Evolutionary conservation across 768 basidiomycete genomes (phyloP).

Genomic region (Psilocybe cubensis): DNA sequence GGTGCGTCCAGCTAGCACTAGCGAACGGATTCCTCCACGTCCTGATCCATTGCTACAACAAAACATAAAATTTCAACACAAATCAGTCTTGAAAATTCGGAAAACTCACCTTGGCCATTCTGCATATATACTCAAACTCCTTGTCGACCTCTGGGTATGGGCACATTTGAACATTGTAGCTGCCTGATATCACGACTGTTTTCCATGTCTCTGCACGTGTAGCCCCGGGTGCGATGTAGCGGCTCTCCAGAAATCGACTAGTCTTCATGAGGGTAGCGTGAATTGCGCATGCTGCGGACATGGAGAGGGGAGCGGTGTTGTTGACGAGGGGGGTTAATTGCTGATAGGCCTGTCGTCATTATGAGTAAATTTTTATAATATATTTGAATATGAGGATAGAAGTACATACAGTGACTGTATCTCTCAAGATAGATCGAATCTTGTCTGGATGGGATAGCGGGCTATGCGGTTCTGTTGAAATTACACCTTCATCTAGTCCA

Average conservation of each 20-base stretch:
- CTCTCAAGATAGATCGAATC: slow-evolving; percentile 30
- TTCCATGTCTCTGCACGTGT: slow-evolving; percentile 29
- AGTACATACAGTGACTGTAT: slow-evolving; percentile 29
- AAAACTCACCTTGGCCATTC: slow-evolving; percentile 28
- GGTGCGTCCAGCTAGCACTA: slow-evolving; percentile 34
- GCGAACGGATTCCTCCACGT: slow-evolving; percentile 32
- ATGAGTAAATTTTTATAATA: background rate
- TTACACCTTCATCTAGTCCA: slow-evolving; percentile 22
- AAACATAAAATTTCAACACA: background rate
- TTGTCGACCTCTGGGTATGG: slow-evolving; percentile 31
- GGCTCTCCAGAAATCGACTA: slow-evolving; percentile 20
- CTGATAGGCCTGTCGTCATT: slow-evolving; percentile 19
- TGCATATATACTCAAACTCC: slow-evolving; percentile 33
- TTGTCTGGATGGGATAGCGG: slow-evolving; percentile 20
- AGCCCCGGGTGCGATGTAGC: slow-evolving; percentile 26
- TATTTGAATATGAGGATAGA: background rate
- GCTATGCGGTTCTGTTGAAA: slow-evolving; percentile 20
- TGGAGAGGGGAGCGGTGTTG: slow-evolving; percentile 11
- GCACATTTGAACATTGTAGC: slow-evolving; percentile 29
- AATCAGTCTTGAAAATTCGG: background rate
- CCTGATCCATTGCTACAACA: slow-evolving; percentile 26
- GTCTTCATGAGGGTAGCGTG: slow-evolving; percentile 32
- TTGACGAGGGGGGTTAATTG: slow-evolving; percentile 17
- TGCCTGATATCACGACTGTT: slow-evolving; percentile 27
- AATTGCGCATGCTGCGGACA: slow-evolving; percentile 26